Conservation (phyloP, 2,329 filamentous ascomycete genomes). For the Elsinoe batatas region DNA sequence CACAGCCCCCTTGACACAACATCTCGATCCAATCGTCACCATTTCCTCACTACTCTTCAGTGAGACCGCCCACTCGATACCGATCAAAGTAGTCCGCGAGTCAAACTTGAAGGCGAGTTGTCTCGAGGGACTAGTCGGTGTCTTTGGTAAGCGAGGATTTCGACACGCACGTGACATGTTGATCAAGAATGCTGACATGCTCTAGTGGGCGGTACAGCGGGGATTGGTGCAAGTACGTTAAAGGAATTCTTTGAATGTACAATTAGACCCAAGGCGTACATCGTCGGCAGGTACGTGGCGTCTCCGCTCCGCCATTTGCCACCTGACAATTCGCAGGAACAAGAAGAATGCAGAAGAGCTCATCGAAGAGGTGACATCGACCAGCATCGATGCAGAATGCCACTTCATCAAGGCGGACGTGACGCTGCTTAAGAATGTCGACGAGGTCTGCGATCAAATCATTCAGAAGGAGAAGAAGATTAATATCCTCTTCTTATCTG, state of each 20-base stretch:
- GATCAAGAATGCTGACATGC: not conserved
- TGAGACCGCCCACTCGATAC: constrained; percentile 16
- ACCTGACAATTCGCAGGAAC: constrained; percentile 22
- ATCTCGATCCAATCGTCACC: not conserved
- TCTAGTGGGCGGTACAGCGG: constrained; percentile 33
- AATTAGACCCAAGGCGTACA: constrained; percentile 31
- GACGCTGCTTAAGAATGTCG: constrained; percentile 32
- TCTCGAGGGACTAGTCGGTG: constrained; percentile 24
- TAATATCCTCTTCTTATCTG: constrained; percentile 47
- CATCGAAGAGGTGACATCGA: constrained; percentile 28
- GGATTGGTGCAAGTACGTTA: constrained; percentile 36
- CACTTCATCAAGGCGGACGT: constrained; percentile 35
- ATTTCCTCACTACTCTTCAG: constrained; percentile 17
- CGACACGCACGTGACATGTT: not conserved
- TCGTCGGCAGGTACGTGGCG: constrained; percentile 30
- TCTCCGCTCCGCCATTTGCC: not conserved
- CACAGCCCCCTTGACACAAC: not conserved
- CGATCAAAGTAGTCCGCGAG: constrained; percentile 23
- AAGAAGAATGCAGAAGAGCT: constrained; percentile 29
- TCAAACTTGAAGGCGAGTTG: constrained; percentile 24
- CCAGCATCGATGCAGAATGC: constrained; percentile 20
- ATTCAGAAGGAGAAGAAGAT: constrained; percentile 41
- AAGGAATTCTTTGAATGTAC: constrained; percentile 34
- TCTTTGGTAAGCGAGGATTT: constrained; percentile 22
- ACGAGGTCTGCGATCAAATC: constrained; percentile 39